phyloP scores from a whole-genome alignment of 83 land plant species.

The Picea abies region DNA sequence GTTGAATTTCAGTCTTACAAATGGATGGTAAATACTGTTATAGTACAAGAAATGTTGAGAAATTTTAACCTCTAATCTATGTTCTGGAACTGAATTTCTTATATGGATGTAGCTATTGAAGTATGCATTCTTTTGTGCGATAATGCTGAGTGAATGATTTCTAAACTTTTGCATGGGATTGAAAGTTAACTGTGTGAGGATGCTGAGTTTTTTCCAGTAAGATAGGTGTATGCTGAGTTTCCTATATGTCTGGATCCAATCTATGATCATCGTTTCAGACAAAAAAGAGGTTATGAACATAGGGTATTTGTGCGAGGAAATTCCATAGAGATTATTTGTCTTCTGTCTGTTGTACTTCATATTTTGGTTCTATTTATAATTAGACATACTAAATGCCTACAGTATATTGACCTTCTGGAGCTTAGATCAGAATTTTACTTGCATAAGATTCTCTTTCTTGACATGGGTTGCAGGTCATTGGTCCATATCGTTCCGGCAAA shows the following conservation, averaged over 20 bases:
- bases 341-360: not conserved
- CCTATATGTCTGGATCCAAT: not conserved
- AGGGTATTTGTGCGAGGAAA: not conserved
- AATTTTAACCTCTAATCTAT: not conserved
- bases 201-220: not conserved
- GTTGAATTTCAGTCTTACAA: not conserved
- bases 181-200: no score
- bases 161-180: not conserved
- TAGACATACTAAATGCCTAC: not conserved
- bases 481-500: conserved; percentile 94
- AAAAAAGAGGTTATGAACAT: not conserved
- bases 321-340: not conserved
- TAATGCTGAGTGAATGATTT: not conserved
- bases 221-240: not conserved
- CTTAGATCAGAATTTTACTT: not conserved
- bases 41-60: not conserved
- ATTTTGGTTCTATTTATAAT: not conserved
- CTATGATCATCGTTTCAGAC: not conserved
- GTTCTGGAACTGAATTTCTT: not conserved
- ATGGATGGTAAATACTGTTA: not conserved
- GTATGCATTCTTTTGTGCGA: not conserved
- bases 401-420: not conserved
- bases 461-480: conserved; percentile 67
- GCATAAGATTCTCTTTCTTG: conserved; percentile 13
- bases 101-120: not conserved